Base-by-base conservation (phyloP, 2,329 filamentous ascomycete genomes). In the Penicillium aurantiogriseum region DNA sequence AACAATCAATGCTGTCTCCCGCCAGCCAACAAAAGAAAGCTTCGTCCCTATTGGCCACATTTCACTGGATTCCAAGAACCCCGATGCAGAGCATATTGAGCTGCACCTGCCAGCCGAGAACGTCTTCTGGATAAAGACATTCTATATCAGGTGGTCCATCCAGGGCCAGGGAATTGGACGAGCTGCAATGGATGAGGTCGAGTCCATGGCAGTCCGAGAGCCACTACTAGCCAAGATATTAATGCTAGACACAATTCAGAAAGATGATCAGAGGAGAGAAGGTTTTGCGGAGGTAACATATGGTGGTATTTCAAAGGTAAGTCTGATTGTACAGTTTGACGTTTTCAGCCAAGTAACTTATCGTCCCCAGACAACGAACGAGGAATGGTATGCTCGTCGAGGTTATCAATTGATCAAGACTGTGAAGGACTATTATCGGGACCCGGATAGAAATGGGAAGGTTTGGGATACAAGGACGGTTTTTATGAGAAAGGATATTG, bases 401-500 rank as follows among this genome's bases (percentile, higher is more conserved):
- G 65, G 64, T 13, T 67, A 67, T 33, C 53, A 6, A 11, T 47
- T 60, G 10, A 53, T 65, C 8, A 58, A 56, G n/a, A 64, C 57
- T 0, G 50, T 63, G 6, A 58, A 56, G 33, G 60, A 65, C 21
- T 63, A 53, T 45, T 67, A 67, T 35, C 42, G 35, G 8, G 51
- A 56, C 13, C 10, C 1, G 5, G 64, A 66, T 43, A 58, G 29
- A 10, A 55, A 51, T 49, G 59, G 59, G 1, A 62, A 63, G 19
- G 15, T 40, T 11, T 62, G 64, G 63, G 55, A 61, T 42, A 57
- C 39, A 2, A 64, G 48, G 53, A 61, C 64, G 2, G 47, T 65
- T 10, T 66, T 65, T 25, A 67, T 67, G 65, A 54, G 63, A 25
- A 66, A 65, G 29, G 61, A 67, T 17, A 57, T 66, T 52, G 49